A percentile compares a stretch with the other conserved stretches of the same genome.
Evolutionary conservation across 306 rosid genomes (phyloP).

Genomic region (Cyamopsis tetragonoloba): DNA sequence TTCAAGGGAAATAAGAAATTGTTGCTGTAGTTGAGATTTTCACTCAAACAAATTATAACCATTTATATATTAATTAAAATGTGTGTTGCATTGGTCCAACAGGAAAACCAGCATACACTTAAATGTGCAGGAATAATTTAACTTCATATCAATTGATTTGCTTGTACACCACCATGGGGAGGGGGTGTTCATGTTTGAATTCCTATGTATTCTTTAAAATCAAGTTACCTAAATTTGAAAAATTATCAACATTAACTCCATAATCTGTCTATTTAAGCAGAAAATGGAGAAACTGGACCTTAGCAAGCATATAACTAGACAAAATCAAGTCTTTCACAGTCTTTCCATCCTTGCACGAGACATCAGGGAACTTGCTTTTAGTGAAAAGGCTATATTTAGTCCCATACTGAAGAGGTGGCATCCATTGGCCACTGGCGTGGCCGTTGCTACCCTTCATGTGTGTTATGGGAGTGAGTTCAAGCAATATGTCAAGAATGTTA

Average conservation of each 20-base stretch:
- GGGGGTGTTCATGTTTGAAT: constrained; percentile 3
- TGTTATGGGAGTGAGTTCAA: constrained; percentile 77
- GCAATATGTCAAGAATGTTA: constrained; percentile 47
- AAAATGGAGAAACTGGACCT: constrained; percentile 52
- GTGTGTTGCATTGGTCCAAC: too few species aligned
- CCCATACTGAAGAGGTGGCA: constrained; percentile 82
- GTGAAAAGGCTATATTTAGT: constrained; percentile 66
- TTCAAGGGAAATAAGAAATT: too few species aligned
- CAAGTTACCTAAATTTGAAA: neutral
- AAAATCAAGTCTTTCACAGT: constrained; percentile 35
- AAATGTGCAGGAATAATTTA: too few species aligned
- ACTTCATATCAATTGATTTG: neutral
- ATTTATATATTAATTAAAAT: too few species aligned
- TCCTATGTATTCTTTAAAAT: neutral
- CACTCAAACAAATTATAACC: too few species aligned
- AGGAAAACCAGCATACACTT: too few species aligned
- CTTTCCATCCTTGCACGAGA: constrained; percentile 62
- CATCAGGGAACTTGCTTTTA: constrained; percentile 51
- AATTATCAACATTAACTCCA: constrained; percentile 28
- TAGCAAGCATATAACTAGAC: constrained; percentile 36
- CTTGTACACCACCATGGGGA: neutral
- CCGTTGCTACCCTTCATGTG: constrained; percentile 70
- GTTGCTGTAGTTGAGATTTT: too few species aligned
- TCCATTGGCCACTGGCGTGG: constrained; percentile 70
- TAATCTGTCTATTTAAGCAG: constrained; percentile 39